These are phyloP conservation scores for Colletotrichum tamarilloi DNA, from an alignment of 2,329 filamentous ascomycete genomes.

Conservation along the genomic window DNA sequence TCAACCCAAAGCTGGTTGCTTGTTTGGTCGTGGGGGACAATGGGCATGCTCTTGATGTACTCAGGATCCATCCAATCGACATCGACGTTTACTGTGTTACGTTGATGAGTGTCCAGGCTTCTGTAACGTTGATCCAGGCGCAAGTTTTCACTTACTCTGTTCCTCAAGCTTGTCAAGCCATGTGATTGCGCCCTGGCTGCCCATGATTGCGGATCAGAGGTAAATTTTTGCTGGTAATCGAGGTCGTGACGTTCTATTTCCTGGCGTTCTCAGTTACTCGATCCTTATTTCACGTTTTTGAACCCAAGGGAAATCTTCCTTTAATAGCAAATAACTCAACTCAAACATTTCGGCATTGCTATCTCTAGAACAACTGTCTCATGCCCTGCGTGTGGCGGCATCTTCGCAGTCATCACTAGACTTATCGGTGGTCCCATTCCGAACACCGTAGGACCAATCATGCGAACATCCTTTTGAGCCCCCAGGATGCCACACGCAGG, in stretches of 20 bases:
- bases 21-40: constrained; percentile 59
- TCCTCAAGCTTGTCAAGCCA: constrained; percentile 57
- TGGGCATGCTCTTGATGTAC: constrained; percentile 56
- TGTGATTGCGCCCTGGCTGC: constrained; percentile 43
- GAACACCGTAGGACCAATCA: constrained; percentile 7
- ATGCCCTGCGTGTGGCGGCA: constrained; percentile 28
- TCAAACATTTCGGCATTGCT: not conserved
- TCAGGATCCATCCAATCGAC: constrained; percentile 64
- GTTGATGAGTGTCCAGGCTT: not conserved
- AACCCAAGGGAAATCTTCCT: not conserved
- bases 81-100: constrained; percentile 57
- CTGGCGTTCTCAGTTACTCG: not conserved
- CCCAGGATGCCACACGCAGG: constrained; percentile 24
- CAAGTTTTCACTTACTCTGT: constrained; percentile 42
- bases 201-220: constrained; percentile 41
- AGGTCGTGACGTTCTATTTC: not conserved
- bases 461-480: not conserved
- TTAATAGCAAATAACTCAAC: not conserved
- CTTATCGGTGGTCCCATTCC: constrained; percentile 9
- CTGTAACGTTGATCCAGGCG: no score
- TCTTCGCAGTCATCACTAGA: not conserved
- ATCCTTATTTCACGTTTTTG: not conserved
- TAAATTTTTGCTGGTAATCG: not conserved
- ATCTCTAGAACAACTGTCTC: not conserved
- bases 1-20: constrained; percentile 63